Percentiles rank a stretch among this genome's conserved stretches.
These are phyloP conservation scores for Adansonia rubrostipa DNA, from an alignment of 441 rosid genomes.

Conservation along the genomic window DNA sequence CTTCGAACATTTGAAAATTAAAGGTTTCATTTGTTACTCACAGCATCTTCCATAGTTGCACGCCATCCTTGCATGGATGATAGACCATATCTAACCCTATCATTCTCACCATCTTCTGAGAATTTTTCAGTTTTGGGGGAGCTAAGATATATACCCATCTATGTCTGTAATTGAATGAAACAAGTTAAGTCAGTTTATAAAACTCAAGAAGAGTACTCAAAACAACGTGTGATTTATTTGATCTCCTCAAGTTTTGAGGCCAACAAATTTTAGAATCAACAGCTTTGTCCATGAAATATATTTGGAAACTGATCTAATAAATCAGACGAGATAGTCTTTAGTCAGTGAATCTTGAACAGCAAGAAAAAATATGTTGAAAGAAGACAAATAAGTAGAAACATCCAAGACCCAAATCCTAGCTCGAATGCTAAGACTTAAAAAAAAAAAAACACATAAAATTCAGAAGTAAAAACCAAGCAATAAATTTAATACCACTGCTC, in stretches of 20 bases:
- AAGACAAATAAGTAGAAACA: neutral
- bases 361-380: conserved; percentile 16
- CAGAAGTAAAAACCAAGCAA: neutral
- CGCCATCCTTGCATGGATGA: conserved; percentile 99
- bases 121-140: conserved; percentile 88
- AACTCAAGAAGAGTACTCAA: neutral
- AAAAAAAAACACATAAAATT: neutral
- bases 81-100: conserved; percentile 77
- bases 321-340: neutral
- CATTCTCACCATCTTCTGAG: conserved; percentile 88
- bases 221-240: neutral
- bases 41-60: conserved; percentile 97
- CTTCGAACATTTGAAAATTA: conserved; percentile 16
- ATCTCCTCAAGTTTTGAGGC: conserved; percentile 4
- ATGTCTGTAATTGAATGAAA: conserved; percentile 32
- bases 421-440: neutral
- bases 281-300: neutral
- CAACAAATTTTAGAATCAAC: neutral
- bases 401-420: neutral
- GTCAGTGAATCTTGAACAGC: conserved; percentile 1
- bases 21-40: conserved; percentile 44
- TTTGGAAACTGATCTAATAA: neutral
- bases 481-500: neutral
- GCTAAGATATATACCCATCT: conserved; percentile 95
- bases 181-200: neutral